Evolutionary conservation across 169 alveolate species (phyloP), one percentile per base, ranked within the genome.

Genomic region (Plasmodium adleri): DNA sequence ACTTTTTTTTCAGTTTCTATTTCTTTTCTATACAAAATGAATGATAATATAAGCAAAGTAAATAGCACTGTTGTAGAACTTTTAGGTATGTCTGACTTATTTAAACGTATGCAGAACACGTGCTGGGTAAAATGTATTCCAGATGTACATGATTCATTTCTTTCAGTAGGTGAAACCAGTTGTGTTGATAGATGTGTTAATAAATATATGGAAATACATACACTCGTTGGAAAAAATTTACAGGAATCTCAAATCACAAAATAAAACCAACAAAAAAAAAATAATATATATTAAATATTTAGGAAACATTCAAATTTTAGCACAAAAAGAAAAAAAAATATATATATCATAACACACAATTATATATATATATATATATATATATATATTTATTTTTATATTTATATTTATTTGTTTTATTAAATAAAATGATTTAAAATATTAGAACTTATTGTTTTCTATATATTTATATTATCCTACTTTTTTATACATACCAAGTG

Each of bases 81-180:
- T 15, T 93, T 90, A 59, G 96, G 96, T 72, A 94, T 94, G 96
- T 94, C 96, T 28, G 96, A 94, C 52, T 90, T 94, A 93, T 93
- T 94, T 50, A 78, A 90, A 62, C 78, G 96, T 74, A 94, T 94
- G 95, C 92, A 94, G 39, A 95, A 94, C 50, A 56, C 94, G 3
- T 94, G 96, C 72, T 94, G 96, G 96, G 87, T 73, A 58, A 94
- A 94, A 80, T 94, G 96, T 54, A 92, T 94, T 54, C 92, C 96
- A 0, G 92, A 92, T 13, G 93, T 89, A 13, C 88, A 78, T 87
- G 94, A 88, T 68, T 73, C 92, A 59, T 75, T 87, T 39, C 76
- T 94, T 56, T 93, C 93, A 75, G 91, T 92, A 5, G 96, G 96
- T 15, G 96, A 94, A 78, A 89, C 89, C 45, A 94, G 96, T 72